Conservation (phyloP, 306 rosid species). For the Trichosanthes cucumerina region DNA sequence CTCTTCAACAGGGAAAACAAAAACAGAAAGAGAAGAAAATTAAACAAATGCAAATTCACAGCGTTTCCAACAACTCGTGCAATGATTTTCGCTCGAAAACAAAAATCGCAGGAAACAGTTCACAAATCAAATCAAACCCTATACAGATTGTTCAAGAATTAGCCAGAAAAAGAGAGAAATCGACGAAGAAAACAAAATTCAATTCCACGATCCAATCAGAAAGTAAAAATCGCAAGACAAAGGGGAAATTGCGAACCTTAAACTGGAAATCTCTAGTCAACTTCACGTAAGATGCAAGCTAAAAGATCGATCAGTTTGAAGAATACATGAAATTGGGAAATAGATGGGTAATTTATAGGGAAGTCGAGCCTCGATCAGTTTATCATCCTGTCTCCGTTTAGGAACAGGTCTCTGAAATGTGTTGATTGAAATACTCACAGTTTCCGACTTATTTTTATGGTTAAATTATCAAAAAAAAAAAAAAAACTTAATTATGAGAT, state of each 20-base stretch:
- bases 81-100: not conserved
- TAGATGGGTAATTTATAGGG: not conserved
- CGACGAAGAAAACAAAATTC: not conserved
- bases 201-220: not conserved
- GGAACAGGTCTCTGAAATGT: not conserved
- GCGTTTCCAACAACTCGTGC: not conserved
- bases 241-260: conserved; percentile 9
- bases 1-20: not conserved
- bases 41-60: not conserved
- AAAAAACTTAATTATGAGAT: too few relatives aligned
- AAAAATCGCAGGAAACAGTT: not conserved
- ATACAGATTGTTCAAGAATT: not conserved
- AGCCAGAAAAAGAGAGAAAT: not conserved
- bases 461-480: too few relatives aligned
- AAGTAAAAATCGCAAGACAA: not conserved
- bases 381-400: not conserved
- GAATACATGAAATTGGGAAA: not conserved
- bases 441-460: not conserved
- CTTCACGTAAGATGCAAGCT: not conserved
- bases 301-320: not conserved
- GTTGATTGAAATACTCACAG: not conserved
- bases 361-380: not conserved
- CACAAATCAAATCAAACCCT: not conserved
- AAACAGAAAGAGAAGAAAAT: not conserved
- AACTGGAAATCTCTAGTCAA: not conserved